phyloP scores from a whole-genome alignment of 2,329 filamentous ascomycete species.

The Esteya vermicola region DNA sequence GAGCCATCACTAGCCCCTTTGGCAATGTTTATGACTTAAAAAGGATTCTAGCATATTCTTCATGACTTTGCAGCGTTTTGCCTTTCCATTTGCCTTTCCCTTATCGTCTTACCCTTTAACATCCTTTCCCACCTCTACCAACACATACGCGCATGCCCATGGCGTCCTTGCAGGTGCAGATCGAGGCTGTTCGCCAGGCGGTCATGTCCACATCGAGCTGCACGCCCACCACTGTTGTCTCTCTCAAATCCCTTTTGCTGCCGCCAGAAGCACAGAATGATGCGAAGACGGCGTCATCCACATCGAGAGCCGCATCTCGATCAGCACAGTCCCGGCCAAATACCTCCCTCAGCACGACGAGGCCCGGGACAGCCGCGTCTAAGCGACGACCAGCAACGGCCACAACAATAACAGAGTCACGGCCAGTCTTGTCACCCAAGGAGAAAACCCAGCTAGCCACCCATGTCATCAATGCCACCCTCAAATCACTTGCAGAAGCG shows the following conservation, averaged over 20 bases:
- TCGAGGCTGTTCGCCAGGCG: slow-evolving; percentile 31
- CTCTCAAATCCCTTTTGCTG: slow-evolving; percentile 30
- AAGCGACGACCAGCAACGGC: slow-evolving; percentile 8
- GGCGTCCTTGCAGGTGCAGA: slow-evolving; percentile 23
- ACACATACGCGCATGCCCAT: slow-evolving; percentile 13
- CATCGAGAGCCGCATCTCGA: slow-evolving; percentile 8
- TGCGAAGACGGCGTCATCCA: slow-evolving; percentile 13
- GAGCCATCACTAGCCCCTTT: slow-evolving; percentile 11
- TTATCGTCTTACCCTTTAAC: slow-evolving; percentile 8
- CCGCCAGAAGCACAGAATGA: slow-evolving; percentile 19
- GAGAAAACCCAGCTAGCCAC: slow-evolving; percentile 57
- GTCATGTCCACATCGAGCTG: slow-evolving; percentile 32
- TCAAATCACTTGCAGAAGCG: slow-evolving; percentile 56
- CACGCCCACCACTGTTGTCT: slow-evolving; percentile 26
- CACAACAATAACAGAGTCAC: slow-evolving; percentile 6
- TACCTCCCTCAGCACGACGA: slow-evolving; percentile 7
- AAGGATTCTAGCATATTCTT: slow-evolving; percentile 15
- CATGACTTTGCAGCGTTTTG: slow-evolving; percentile 13
- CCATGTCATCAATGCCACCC: slow-evolving; percentile 54
- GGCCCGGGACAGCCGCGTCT: slow-evolving; percentile 14
- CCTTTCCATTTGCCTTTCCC: not conserved
- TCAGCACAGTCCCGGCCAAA: slow-evolving; percentile 11
- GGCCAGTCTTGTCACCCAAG: slow-evolving; percentile 27
- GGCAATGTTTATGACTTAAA: slow-evolving; percentile 22
- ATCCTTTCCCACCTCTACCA: not conserved